Evolutionary conservation across 495 filamentous ascomycete species (phyloP).

Genomic region (Glonium stellatum): DNA sequence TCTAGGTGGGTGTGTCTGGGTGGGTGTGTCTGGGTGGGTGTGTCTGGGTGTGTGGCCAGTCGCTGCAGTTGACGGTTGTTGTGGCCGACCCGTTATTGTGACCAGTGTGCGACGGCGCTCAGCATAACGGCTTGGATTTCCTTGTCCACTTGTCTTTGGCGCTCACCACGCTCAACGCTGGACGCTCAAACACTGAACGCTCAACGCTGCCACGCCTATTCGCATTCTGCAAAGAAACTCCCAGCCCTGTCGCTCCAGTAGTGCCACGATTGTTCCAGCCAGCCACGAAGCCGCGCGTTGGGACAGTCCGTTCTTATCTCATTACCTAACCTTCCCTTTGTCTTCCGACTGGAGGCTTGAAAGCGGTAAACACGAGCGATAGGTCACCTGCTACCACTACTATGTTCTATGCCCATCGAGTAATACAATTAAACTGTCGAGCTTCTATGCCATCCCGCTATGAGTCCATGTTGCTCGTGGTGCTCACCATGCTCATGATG

Average conservation of each 20-base stretch:
- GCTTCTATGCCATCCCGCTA: not conserved
- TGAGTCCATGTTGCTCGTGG: too few relatives aligned
- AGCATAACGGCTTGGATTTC: too few relatives aligned
- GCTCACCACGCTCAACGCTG: too few relatives aligned
- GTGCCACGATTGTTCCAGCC: not conserved
- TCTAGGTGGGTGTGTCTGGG: too few relatives aligned
- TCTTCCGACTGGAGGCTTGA: not conserved
- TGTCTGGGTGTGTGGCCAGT: too few relatives aligned
- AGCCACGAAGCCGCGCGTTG: not conserved
- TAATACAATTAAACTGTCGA: not conserved
- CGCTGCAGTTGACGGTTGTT: too few relatives aligned
- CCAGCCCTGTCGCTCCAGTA: not conserved
- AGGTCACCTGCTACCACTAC: not conserved
- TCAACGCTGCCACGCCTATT: not conserved
- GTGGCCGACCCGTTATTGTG: too few relatives aligned
- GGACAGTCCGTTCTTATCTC: too few relatives aligned
- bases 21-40: too few relatives aligned
- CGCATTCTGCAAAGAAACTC: not conserved
- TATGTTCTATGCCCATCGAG: not conserved
- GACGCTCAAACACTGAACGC: not conserved
- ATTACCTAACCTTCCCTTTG: not conserved
- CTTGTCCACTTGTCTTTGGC: too few relatives aligned
- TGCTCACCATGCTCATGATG: not conserved
- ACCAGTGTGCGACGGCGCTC: too few relatives aligned
- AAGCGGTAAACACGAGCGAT: not conserved